A percentile compares a stretch with the other conserved stretches of the same genome.
Evolutionary conservation across 305 asterid genomes (phyloP).

Genomic region (Fraxinus xanthoxyloides): DNA sequence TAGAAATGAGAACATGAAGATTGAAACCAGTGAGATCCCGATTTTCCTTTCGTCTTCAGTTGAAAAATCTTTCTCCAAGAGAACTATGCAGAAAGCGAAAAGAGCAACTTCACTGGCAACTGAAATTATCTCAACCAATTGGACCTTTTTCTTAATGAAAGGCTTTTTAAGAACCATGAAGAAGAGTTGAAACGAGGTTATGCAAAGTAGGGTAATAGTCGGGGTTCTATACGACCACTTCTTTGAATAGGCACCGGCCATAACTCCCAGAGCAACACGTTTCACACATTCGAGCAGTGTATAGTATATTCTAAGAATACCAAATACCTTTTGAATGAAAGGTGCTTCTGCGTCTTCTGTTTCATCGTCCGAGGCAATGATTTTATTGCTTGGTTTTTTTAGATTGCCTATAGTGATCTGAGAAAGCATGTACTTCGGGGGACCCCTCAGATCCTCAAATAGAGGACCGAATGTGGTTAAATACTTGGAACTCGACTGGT

Average conservation of each 20-base stretch:
- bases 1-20: conserved; percentile 50
- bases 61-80: conserved; percentile 44
- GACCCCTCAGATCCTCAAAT: conserved; percentile 93
- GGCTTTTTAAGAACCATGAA: conserved; percentile 95
- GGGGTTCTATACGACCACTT: conserved; percentile 59
- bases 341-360: conserved; percentile 96
- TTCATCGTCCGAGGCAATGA: conserved; percentile 86
- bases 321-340: conserved; percentile 72
- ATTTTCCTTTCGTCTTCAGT: conserved; percentile 42
- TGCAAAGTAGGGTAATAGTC: conserved; percentile 44
- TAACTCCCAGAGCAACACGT: conserved; percentile 62
- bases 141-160: conserved; percentile 79
- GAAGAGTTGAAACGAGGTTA: conserved; percentile 77
- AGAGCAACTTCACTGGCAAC: conserved; percentile 54
- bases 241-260: conserved; percentile 61
- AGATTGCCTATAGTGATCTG: conserved; percentile 57
- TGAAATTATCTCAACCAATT: conserved; percentile 80
- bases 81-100: conserved; percentile 51
- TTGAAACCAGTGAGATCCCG: conserved; percentile 58
- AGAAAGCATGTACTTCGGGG: conserved; percentile 94
- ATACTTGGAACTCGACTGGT: conserved; percentile 38
- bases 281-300: conserved; percentile 57
- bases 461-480: conserved; percentile 69
- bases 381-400: conserved; percentile 42
- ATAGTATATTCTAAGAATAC: conserved; percentile 84